Base-by-base conservation (phyloP, 371 early-diverging fungal species). In the Syncephalastrum contaminatum region DNA sequence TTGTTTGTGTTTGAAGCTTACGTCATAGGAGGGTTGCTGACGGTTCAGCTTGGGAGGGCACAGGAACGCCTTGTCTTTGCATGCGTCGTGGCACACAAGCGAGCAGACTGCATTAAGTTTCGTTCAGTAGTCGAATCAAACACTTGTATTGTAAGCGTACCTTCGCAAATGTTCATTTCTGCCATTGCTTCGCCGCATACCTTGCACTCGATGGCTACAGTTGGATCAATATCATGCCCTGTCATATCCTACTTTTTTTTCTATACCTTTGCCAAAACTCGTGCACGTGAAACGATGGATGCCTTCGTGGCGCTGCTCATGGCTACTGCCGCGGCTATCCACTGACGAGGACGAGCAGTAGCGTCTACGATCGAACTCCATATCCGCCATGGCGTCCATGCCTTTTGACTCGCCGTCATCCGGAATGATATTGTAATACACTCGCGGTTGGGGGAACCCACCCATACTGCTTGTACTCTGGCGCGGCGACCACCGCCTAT, bases 31-130 rank as follows among this genome's bases (percentile, higher is more conserved):
- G 5, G 66, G 67, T 22, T 63, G 70, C 41, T 63, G 64, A 22
- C 67, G 60, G 40, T 67, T 71, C 25, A 67, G 62, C 51, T 66
- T 66, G 42, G 66, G 60, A 15, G 63, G 62, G 18, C 70, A 70
- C n/a, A 63, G 59, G 27, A 64, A 65, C 3, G 70, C 61, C 20
- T 52, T 40, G 5, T 50, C 27, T 43, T 60, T 66, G 20, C 70
- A 70, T n/a, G 60, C 54, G 16, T 70, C 57, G 21, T 70, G 70
- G 20, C 79, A 78, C 25, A 75, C 59, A 4, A 78, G 55, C 12
- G 67, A 66, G 53, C 79, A 75, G 14, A 65, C 75, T 75, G 52
- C 13, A 48, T 20, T 36, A n/a, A 27, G 8, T 24, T 4, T 39
- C 42, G 15, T 48, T 30, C 15, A 12, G 45, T 19, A 27, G 2